Evolutionary conservation across 352 stramenopile genomes (phyloP), one percentile per base, ranked within the genome.

Genomic region (Phytophthora quininea): DNA sequence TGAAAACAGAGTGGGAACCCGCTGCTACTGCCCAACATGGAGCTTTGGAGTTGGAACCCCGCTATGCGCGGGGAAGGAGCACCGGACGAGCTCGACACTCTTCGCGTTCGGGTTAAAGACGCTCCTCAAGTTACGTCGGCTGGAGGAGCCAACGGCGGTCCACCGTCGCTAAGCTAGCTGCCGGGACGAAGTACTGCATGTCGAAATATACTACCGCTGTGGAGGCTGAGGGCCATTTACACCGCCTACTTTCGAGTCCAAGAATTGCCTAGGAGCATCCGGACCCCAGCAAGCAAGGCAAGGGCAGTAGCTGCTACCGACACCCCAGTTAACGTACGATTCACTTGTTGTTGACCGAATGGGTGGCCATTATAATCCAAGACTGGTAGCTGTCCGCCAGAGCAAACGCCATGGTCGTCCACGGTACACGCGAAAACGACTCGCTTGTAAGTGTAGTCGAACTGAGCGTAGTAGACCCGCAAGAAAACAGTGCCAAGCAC

Each of bases 21-120:
- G 76, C 80, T 52, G 58, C 77, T 50, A 54, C 71, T 30, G 50
- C 55, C 45, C 64, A 79, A 37, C 58, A 74, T 30, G 46, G 48
- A 5, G 43, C 31, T 5, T 71, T 11, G 63, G 58, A 45, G 19
- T 65, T 61, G 65, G 62, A 47, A 65, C 50, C 43, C 68, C 33
- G 68, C 38, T 4, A 60, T 69, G 37, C 57, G 54, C 31, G 54
- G 50, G 4, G 58, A 71, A 53, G 58, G 62, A 64, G 65, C 56
- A 33, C 46, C 64, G n/a, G 56, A 74, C 38, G 71, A 78, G 49
- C 63, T 90, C n/a, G 84, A 92, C 35, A 92, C 80, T 15, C 62
- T 92, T 35, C 74, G 81, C 45, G 90, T 92, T 60, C 88, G 81
- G 78, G 84, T 92, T 19, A 90, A 89, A 71, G 84, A 92, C 15